phyloP scores from a whole-genome alignment of 1,284 basidiomycete genomes.

The Fomes fomentarius region DNA sequence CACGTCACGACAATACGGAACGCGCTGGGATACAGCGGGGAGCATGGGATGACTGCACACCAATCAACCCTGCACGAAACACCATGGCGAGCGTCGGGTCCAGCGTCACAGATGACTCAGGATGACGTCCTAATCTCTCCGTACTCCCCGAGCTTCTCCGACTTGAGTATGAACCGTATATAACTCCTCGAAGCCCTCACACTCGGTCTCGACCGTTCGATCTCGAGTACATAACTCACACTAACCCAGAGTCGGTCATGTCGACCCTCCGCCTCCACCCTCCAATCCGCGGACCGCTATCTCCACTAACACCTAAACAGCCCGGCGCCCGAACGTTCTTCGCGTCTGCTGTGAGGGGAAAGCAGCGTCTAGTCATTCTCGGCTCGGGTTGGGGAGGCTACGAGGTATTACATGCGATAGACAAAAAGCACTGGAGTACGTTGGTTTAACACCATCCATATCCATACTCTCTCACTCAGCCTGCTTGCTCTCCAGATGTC shows the following conservation, averaged over 20 bases:
- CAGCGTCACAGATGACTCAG: not conserved
- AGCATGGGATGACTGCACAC: not conserved
- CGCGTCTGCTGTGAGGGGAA: slow-evolving; percentile 34
- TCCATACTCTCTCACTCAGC: not conserved
- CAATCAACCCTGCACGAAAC: too few relatives aligned
- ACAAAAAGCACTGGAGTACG: slow-evolving; percentile 71
- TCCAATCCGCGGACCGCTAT: not conserved
- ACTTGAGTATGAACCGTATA: not conserved
- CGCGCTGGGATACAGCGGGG: too few relatives aligned
- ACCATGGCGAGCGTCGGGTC: too few relatives aligned
- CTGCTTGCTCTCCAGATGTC: slow-evolving; percentile 51
- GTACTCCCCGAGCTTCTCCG: slow-evolving; percentile 14
- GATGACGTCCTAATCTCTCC: slow-evolving; percentile 21
- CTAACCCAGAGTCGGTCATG: not conserved
- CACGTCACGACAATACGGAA: too few relatives aligned
- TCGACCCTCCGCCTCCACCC: not conserved
- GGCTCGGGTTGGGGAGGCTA: slow-evolving; percentile 90
- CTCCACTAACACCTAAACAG: not conserved
- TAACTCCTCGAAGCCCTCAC: not conserved
- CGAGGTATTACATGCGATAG: slow-evolving; percentile 63
- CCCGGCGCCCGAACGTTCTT: slow-evolving; percentile 26
- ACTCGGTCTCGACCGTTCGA: not conserved
- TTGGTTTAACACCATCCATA: slow-evolving; percentile 17
- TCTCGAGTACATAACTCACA: not conserved
- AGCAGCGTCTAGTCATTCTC: slow-evolving; percentile 76